Evolutionary conservation across 257 asterid genomes (phyloP).

Genomic region (Linderniella brevidens): DNA sequence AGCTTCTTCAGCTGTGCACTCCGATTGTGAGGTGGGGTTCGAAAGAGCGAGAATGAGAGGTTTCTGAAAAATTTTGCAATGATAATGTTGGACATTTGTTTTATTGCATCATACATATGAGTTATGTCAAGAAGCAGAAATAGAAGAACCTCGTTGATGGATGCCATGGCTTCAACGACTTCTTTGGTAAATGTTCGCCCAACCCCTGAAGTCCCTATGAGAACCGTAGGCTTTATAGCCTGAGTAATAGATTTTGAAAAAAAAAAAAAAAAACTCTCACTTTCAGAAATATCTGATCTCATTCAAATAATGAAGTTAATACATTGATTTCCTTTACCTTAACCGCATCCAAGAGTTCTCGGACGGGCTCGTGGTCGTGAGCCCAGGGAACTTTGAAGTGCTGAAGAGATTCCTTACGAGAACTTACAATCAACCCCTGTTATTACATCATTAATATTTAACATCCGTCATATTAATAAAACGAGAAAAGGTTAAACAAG

Average conservation of each 20-base stretch:
- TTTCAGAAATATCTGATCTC: not conserved
- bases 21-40: conserved; percentile 61
- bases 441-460: no score
- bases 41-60: conserved; percentile 53
- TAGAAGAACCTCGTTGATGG: conserved; percentile 40
- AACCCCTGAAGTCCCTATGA: conserved; percentile 57
- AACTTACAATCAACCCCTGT: conserved; percentile 9
- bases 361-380: conserved; percentile 6
- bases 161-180: conserved; percentile 36
- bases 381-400: conserved; percentile 5
- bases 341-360: not conserved
- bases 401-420: conserved; percentile 3
- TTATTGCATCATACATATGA: no score
- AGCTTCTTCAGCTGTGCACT: conserved; percentile 66
- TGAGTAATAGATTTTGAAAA: no score
- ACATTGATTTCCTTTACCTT: not conserved
- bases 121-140: no score
- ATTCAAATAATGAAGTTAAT: no score
- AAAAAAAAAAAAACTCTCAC: not conserved
- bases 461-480: no score
- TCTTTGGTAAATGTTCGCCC: conserved; percentile 54
- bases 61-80: conserved; percentile 32
- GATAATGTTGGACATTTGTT: no score
- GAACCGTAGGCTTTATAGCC: conserved; percentile 50
- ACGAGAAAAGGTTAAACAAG: no score